Evolutionary conservation across 2,329 filamentous ascomycete genomes (phyloP).

Genomic region (Calonectria honghensis): DNA sequence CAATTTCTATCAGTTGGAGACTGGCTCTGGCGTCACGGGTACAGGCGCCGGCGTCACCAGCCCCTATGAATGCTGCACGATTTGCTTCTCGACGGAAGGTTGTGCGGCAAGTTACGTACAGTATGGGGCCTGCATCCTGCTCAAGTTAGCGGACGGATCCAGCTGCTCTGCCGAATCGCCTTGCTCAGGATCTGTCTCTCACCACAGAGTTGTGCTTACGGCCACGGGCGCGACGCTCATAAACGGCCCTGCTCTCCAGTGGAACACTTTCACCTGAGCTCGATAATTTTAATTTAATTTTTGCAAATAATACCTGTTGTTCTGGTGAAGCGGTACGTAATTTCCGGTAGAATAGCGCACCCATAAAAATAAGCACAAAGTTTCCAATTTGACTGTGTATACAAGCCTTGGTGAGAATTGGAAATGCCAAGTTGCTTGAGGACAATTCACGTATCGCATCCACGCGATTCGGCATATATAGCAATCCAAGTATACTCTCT

Average conservation of each 20-base stretch:
- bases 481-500: too few relatives aligned
- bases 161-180: neutral
- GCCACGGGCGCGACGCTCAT: neutral
- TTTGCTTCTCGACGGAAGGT: neutral
- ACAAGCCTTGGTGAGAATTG: too few relatives aligned
- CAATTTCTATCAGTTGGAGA: neutral
- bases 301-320: neutral
- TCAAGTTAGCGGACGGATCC: neutral
- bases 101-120: neutral
- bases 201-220: rapidly evolving
- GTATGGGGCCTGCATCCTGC: neutral
- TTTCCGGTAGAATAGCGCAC: too few relatives aligned
- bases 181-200: neutral
- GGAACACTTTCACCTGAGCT: neutral
- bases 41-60: neutral
- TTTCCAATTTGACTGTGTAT: too few relatives aligned
- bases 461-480: too few relatives aligned
- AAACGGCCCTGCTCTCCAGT: neutral
- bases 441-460: too few relatives aligned
- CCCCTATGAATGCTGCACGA: neutral
- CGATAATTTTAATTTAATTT: neutral
- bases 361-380: too few relatives aligned
- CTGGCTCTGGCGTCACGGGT: too few relatives aligned
- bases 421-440: too few relatives aligned
- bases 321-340: too few relatives aligned